phyloP scores from a whole-genome alignment of 2,329 filamentous ascomycete species.

The Cordyceps cicadae region DNA sequence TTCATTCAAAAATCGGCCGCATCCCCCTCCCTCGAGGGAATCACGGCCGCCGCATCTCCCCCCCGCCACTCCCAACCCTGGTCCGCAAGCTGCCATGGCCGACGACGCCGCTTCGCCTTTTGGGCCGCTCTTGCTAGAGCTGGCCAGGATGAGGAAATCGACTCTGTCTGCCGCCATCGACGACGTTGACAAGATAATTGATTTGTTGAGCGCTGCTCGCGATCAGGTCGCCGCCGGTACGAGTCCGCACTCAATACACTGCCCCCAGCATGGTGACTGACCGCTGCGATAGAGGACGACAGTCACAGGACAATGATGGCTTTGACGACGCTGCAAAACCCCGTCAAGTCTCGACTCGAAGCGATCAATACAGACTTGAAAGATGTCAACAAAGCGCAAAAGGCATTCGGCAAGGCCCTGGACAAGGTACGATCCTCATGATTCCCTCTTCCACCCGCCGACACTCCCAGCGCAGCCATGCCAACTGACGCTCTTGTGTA shows the following conservation, averaged over 20 bases:
- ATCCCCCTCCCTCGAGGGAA: not conserved
- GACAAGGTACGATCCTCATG: slow-evolving; percentile 54
- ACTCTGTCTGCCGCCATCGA: slow-evolving; percentile 62
- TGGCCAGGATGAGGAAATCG: slow-evolving; percentile 61
- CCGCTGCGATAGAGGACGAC: slow-evolving; percentile 23
- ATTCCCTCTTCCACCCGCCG: not conserved
- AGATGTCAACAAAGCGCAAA: slow-evolving; percentile 72
- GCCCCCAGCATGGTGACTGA: slow-evolving; percentile 9
- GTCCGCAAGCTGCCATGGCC: slow-evolving; percentile 20
- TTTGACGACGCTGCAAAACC: slow-evolving; percentile 77
- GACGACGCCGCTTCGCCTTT: slow-evolving; percentile 36
- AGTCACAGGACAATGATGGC: slow-evolving; percentile 59
- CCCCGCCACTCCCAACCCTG: not conserved
- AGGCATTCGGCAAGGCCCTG: slow-evolving; percentile 75
- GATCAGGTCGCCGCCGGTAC: slow-evolving; percentile 64
- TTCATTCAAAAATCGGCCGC: not conserved
- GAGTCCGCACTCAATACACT: not conserved
- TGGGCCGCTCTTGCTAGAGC: slow-evolving; percentile 58
- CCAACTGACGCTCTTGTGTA: slow-evolving; percentile 18
- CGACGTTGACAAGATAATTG: slow-evolving; percentile 77
- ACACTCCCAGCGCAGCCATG: not conserved
- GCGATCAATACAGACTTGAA: slow-evolving; percentile 73
- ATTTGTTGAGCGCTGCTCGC: slow-evolving; percentile 64
- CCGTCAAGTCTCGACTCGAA: slow-evolving; percentile 73
- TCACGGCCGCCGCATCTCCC: not conserved